Percentiles rank a stretch among this genome's conserved stretches.
Conservation (phyloP, 1,139 yeast genomes). For the Lodderomyces metapsilosis region DNA sequence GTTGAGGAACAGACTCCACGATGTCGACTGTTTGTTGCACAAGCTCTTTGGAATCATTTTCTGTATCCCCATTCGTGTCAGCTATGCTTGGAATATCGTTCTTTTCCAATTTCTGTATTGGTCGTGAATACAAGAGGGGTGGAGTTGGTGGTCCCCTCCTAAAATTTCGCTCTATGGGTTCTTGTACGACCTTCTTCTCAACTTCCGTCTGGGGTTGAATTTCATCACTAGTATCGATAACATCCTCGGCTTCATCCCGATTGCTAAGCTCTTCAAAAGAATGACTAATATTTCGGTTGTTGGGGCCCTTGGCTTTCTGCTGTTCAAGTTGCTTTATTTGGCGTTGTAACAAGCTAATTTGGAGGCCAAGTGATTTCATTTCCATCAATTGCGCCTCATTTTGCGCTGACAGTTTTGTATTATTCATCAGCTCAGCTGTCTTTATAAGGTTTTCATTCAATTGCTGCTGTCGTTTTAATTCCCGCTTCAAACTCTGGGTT, state of each 20-base stretch:
- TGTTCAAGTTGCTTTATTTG: constrained; percentile 10
- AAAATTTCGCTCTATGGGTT: not conserved
- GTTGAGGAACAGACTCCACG: constrained; percentile 10
- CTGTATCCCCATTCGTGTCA: not conserved
- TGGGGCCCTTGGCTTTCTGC: constrained; percentile 1
- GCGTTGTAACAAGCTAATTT: constrained; percentile 23
- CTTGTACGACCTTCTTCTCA: not conserved
- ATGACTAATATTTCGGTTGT: constrained; percentile 2
- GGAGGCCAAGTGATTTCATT: constrained; percentile 22
- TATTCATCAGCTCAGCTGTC: not conserved
- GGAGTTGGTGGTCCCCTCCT: constrained; percentile 21
- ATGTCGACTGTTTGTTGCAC: not conserved
- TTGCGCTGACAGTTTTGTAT: constrained; percentile 8
- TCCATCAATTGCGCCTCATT: constrained; percentile 19
- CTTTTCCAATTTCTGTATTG: not conserved
- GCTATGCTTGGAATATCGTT: not conserved
- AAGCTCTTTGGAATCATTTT: not conserved
- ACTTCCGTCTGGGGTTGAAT: not conserved
- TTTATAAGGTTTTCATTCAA: not conserved
- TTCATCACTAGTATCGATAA: not conserved
- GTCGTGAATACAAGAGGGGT: constrained; percentile 14
- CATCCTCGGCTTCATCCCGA: not conserved
- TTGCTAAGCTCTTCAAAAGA: constrained; percentile 7
- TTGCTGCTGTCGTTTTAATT: constrained; percentile 15
- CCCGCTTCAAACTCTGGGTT: constrained; percentile 23